Evolutionary conservation across 768 basidiomycete species (phyloP), one percentile per base, ranked within the genome.

Genomic region (Dacryopinax primogenitus): DNA sequence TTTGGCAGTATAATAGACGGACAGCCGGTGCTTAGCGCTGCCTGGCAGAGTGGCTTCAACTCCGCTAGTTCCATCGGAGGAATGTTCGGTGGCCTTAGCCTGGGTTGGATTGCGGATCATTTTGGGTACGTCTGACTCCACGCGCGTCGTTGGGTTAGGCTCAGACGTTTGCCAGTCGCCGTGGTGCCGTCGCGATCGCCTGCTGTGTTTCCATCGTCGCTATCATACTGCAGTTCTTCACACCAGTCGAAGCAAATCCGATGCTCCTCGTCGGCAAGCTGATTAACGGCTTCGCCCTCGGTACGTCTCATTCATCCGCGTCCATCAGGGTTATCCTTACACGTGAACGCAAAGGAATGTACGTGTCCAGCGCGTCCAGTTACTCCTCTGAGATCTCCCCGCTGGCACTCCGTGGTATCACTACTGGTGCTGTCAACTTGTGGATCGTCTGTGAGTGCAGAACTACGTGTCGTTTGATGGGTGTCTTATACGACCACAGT

Each of bases 191-290:
- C 11, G 66, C 47, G 2, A 9, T 63, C 12, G 66, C 63, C 6
- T 64, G 63, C 26, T 13, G 26, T 30, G 32, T 58, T 4, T 58
- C 51, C 51, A 58, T 30, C 51, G 21, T 58, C 26, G 64, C 45
- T 33, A 61, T 69, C 35, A 65, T 69, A 62, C 63, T 69, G 4
- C 66, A 69, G 30, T 69, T 69, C 68, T 69, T 67, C 58, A 63
- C 41, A n/a, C 66, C 66, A 0, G 21, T 66, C 11, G 64, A 67
- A 33, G 23, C 44, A 12, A 69, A 69, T 23, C 64, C 51, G 16
- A 61, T 69, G 66, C 64, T 67, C 32, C 58, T 58, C 2, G 51
- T 58, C 51, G 51, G 51, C 51, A 58, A 58, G 51, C 51, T 58
- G 28, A 63, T 66, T 63, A 68, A 68, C 62, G 67, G 67, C 26